These are phyloP conservation scores for Globisporangium sylvaticum DNA, from an alignment of 352 stramenopile species.

Conservation along the genomic window DNA sequence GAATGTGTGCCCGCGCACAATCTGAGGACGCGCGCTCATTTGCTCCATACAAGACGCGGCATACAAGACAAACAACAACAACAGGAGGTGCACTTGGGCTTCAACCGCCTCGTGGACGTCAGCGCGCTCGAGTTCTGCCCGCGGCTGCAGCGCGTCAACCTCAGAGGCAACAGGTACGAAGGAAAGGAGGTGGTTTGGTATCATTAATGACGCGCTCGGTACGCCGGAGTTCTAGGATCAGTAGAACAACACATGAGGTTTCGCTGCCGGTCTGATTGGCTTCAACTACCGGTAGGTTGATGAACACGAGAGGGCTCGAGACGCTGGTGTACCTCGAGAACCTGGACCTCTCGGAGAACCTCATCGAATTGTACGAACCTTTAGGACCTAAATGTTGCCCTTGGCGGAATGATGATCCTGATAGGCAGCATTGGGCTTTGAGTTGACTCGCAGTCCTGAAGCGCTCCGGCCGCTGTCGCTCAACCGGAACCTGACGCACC, in stretches of 20 bases:
- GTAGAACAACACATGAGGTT: background rate
- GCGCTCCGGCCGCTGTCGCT: slow-evolving; percentile 57
- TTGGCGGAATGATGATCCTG: too few relatives aligned
- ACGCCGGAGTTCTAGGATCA: background rate
- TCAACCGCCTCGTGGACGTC: slow-evolving; percentile 57
- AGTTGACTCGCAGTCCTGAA: too few relatives aligned
- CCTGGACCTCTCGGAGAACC: slow-evolving; percentile 69
- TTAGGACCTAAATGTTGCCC: background rate
- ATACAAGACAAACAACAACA: too few relatives aligned
- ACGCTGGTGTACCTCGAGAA: slow-evolving; percentile 53
- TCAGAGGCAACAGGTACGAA: slow-evolving; percentile 64
- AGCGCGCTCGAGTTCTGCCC: slow-evolving; percentile 65
- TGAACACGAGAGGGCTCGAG: slow-evolving; percentile 65
- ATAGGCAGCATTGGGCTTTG: too few relatives aligned
- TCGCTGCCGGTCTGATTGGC: background rate
- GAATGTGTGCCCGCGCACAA: too few relatives aligned
- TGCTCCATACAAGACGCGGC: too few relatives aligned
- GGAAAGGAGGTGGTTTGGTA: too few relatives aligned
- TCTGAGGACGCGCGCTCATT: too few relatives aligned
- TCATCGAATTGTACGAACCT: slow-evolving; percentile 62
- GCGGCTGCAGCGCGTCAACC: slow-evolving; percentile 49
- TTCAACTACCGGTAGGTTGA: slow-evolving; percentile 24
- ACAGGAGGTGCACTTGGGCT: slow-evolving; percentile 69
- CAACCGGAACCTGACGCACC: slow-evolving; percentile 65
- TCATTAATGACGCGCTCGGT: background rate